Conservation (phyloP, 108 stramenopile species). For the Pseudonitzschia delicatissima region DNA sequence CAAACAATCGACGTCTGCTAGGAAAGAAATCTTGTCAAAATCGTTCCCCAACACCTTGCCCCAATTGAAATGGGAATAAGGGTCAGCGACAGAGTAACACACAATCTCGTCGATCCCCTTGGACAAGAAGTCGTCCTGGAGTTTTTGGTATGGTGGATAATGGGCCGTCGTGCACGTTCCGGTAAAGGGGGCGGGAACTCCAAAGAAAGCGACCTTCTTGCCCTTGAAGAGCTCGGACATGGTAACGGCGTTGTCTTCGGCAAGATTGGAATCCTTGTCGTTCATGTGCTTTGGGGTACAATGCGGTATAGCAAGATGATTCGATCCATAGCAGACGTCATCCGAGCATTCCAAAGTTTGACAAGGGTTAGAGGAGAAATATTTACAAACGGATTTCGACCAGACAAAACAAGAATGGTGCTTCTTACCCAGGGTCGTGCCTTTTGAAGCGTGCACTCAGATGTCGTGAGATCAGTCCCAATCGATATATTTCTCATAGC, state of each 20-base stretch:
- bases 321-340: background rate
- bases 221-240: constrained; percentile 35
- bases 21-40: constrained; percentile 30
- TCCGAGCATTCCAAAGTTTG: background rate
- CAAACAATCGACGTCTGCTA: constrained; percentile 37
- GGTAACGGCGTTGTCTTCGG: constrained; percentile 34
- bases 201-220: constrained; percentile 45
- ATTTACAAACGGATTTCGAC: no score
- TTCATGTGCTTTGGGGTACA: constrained; percentile 34
- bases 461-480: constrained; percentile 29
- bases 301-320: background rate
- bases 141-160: constrained; percentile 40
- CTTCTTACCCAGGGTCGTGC: constrained; percentile 14
- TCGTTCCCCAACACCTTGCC: constrained; percentile 29
- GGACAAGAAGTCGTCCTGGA: constrained; percentile 22
- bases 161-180: constrained; percentile 50
- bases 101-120: constrained; percentile 35
- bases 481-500: constrained; percentile 30
- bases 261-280: constrained; percentile 35
- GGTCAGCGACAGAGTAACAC: constrained; percentile 45
- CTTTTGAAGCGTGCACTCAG: constrained; percentile 27
- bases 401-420: no score
- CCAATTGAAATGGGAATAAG: constrained; percentile 43
- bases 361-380: background rate
- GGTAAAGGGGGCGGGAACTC: constrained; percentile 54